Evolutionary conservation across 331 rosid genomes (phyloP), one percentile per base, ranked within the genome.

Genomic region (Quercus lobata): DNA sequence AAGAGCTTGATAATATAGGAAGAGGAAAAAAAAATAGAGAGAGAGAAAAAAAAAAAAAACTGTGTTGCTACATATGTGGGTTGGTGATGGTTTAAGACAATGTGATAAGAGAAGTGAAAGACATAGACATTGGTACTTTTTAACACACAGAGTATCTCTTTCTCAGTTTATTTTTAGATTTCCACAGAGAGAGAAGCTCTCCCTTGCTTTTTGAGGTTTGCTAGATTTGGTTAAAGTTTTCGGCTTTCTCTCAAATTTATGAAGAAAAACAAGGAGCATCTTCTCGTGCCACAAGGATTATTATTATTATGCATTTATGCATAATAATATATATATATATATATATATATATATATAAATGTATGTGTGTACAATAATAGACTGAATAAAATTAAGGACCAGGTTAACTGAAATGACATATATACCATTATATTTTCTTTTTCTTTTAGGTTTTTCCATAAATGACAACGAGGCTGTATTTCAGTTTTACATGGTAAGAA

Each of bases 51-150:
- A 70, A 56, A 75, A 44, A 49, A 49, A 49, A 49, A 4, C 55
- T 14, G 55, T 49, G 55, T 15, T 49, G 55, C 55, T 79, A 71
- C 44, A 79, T 49, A 81, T 73, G 90, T 74, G 85, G 82, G 78
- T 37, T 76, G 79, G 83, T 73, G 81, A 75, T 78, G 75, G 88
- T 76, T 76, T 44, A 76, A 77, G 84, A 87, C 90, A 92, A 86
- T 88, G 92, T 78, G 77, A 72, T 74, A 66, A 81, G 32, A 27
- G 56, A 71, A 83, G 68, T 10, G 65, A 79, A 46, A 73, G 63
- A 77, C 79, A 82, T 22, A 63, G 75, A 70, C 85, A 77, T 54
- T 35, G 80, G 74, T 79, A 21, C 55, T 58, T 78, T 78, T 60
- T 6, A 62, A n/a, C 29, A 56, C 55, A 32, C 30, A 70, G 80